Evolutionary conservation across 2,329 filamentous ascomycete genomes (phyloP), one percentile per base, ranked within the genome.

Genomic region (Aspergillus sp.): DNA sequence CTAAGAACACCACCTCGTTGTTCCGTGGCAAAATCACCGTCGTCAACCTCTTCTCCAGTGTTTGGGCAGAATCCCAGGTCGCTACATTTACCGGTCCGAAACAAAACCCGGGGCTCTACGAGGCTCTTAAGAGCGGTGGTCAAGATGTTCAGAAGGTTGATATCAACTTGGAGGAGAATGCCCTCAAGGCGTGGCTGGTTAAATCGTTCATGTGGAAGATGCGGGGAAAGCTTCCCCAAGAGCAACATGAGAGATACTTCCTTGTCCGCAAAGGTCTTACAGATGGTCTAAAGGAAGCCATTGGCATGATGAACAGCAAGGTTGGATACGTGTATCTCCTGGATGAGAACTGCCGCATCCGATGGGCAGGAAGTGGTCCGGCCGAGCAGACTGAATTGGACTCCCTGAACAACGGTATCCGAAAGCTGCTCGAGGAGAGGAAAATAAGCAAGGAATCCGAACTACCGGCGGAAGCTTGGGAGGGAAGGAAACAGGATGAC

Each of bases 261-360:
- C 65, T 83, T 43, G 73, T 84, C 12, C 69, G 74, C 46, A 77
- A 72, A 47, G 79, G 79, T 2, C 68, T 84, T 19, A 72, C 67
- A 10, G 76, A 81, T 39, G 64, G 71, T 12, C 69, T 83, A 33
- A 73, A 77, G 51, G 78, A 82, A 57, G 73, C 76, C 5, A 76
- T 84, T 57, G 81, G 80, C 5, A 65, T 95, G 62, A 71, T 95
- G 61, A 98, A 98, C 68, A 83, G 82, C 53, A 94, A 90, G 68
- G 91, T 96, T 30, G 91, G 90, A 32, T 97, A 96, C 69, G 85
- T 90, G 5, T 98, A 95, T 67, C 75, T 98, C 38, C 75, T 98
- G 46, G 93, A 98, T 64, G 76, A 83, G 49, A 76, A 90, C 51
- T 95, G 90, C 65, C 86, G 83, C 68, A 94, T 98, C 55, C 80